Evolutionary conservation across 352 stramenopile genomes (phyloP), one percentile per base, ranked within the genome.

Genomic region (Globisporangium ultimum): DNA sequence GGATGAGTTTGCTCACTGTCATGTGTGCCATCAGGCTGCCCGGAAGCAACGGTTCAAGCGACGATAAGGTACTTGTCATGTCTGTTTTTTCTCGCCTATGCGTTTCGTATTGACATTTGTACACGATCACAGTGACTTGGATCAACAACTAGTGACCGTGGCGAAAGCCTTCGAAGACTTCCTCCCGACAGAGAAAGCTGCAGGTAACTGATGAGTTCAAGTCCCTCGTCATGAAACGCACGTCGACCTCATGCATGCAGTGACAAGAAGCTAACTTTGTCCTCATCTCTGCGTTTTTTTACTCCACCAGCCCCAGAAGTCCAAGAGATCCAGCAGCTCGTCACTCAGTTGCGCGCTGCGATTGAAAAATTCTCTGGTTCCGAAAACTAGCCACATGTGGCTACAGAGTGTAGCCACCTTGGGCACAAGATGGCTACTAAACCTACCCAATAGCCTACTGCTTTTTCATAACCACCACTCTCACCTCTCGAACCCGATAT

Each of bases 251-350:
- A 28, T 28, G 24, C 24, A 28, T 28, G 24, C 5, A 28, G 24
- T 28, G 24, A 2, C 24, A 28, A 28, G 24, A 28, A 28, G 22
- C 22, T 58, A 32, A 46, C 32, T 55, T 34, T 24, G n/a, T 15
- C 36, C 7, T 17, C 20, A 18, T 59, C 20, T 14, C 28, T 21
- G 2, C 49, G n/a, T 28, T 5, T 2, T 28, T 2, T 36, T 36
- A 10, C 8, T 11, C 28, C 28, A 10, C 3, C 34, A 72, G 64
- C 63, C 15, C 45, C 66, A 21, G 69, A 84, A 41, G 52, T 84
- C 17, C 52, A 74, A 21, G 68, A 78, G 24, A 79, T 87, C 41
- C 61, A 74, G 20, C 53, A 66, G 8, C 68, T 84, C 47, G 67
- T 87, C 36, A 50, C 50, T 18, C 55, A 70, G 22, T 45, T 80